Conservation (phyloP, 345 rosid genomes). For the Microthlaspi erraticum region DNA sequence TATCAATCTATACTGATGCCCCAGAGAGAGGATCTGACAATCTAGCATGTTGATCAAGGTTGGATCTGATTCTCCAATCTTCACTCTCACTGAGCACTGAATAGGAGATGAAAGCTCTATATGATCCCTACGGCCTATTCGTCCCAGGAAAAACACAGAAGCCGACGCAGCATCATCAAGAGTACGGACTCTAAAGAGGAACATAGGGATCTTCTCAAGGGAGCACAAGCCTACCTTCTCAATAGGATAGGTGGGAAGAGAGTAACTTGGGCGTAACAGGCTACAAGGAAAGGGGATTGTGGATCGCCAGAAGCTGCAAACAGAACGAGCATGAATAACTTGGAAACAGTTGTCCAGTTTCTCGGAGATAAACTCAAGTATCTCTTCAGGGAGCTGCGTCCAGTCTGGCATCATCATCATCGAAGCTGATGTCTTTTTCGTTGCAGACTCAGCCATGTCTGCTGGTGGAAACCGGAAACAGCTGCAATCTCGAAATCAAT, state of each 20-base stretch:
- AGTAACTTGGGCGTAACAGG: neutral
- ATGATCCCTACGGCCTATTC: neutral
- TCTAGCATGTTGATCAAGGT: neutral
- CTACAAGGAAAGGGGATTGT: neutral
- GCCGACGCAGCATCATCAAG: too few species aligned
- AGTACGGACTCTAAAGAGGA: neutral
- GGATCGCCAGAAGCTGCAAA: slow-evolving; percentile 20
- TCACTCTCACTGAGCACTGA: slow-evolving; percentile 15
- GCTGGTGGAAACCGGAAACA: neutral
- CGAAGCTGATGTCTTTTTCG: neutral
- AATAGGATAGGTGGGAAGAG: neutral
- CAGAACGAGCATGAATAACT: slow-evolving; percentile 11
- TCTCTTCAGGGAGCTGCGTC: slow-evolving; percentile 16
- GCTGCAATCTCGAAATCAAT: neutral
- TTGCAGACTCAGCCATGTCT: neutral
- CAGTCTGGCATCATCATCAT: neutral
- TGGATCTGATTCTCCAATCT: neutral
- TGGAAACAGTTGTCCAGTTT: neutral
- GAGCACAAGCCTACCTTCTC: neutral
- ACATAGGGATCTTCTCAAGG: neutral
- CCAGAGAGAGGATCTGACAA: neutral
- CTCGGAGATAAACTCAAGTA: neutral
- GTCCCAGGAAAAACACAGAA: neutral
- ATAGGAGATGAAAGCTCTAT: neutral
- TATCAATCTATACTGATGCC: neutral